Base-by-base conservation (phyloP, 768 basidiomycete genomes). In the Tulasnella sp. region DNA sequence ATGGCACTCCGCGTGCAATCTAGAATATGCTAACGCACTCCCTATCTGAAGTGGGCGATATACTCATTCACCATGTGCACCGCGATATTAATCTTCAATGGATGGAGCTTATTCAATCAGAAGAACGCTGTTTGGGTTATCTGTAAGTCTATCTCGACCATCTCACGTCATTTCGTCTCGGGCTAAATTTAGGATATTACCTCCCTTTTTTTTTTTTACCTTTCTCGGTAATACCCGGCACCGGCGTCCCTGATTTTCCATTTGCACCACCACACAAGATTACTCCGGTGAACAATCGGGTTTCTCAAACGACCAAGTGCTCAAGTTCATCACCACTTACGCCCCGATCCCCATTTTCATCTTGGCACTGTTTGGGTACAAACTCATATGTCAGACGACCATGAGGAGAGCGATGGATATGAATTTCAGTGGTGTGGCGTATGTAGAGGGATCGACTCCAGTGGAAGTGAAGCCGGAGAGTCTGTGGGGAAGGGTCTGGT, bases 351-450 rank as follows among this genome's bases (percentile, higher is more conserved):
- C 80, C 15, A 23, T 80, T 18, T 79, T 81, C 42, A 71, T 81
- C n/a, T 51, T 81, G 11, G 73, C 76, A 42, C 37, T 80, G 23
- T 80, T 81, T 42, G 80, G 80, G 15, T 81, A 80, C 77, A 80
- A 81, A 76, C 75, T 80, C 0, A 77, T 79, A 32, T 57, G 77
- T 39, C 80, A 76, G 32, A 79, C 80, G n/a, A 70, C 26, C 0
- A 77, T 77, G 74, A 70, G 73, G 10, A 46, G 32, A 26, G 55
- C 70, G 37, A 44, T 74, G 16, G 48, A 77, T 6, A 81, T 81
- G 80, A 42, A 71, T 29, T 79, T 77, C 18, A 61, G 55, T 10
- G 55, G 57, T 35, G 55, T 75, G 35, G 46, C 42, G 75, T 51
- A 69, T 39, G 6, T 23, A 13, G 11, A 32, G 6, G 26, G 26